A percentile compares a stretch with the other conserved stretches of the same genome.
Conservation (phyloP, 139 green algal genomes). For the Tetradesmus lagerheimii region DNA sequence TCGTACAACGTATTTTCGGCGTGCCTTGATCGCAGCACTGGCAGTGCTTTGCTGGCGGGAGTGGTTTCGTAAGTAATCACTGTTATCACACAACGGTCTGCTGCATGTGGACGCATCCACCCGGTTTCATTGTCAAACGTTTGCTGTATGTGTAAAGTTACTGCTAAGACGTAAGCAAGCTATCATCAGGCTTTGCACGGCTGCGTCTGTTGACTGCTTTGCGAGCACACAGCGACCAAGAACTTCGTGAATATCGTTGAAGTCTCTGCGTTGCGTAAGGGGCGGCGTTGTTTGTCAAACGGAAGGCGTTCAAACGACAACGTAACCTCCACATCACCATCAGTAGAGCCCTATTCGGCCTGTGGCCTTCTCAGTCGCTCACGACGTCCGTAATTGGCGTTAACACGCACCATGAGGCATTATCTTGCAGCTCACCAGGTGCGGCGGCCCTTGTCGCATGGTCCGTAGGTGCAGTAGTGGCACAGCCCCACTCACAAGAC, state of each 20-base stretch:
- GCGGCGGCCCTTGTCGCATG: not conserved
- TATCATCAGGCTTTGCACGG: no score
- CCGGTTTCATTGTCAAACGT: no score
- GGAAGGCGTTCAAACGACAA: not conserved
- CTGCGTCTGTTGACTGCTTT: not conserved
- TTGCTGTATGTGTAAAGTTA: no score
- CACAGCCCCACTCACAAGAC: not conserved
- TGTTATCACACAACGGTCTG: not conserved
- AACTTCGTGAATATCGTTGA: not conserved
- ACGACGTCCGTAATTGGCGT: not conserved
- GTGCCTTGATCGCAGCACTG: not conserved
- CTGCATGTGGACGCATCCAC: not conserved
- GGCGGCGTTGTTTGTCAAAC: not conserved
- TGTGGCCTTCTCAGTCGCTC: not conserved
- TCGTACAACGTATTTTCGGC: no score
- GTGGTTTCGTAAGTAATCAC: not conserved
- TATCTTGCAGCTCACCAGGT: not conserved
- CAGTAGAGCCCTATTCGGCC: not conserved
- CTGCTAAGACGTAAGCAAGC: no score
- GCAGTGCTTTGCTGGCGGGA: not conserved
- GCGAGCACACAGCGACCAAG: not conserved
- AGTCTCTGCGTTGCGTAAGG: not conserved
- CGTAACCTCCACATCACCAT: not conserved
- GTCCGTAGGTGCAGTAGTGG: not conserved
- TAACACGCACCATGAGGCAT: not conserved